phyloP scores from a whole-genome alignment of 2,329 filamentous ascomycete genomes.

The Colletotrichum falcatum region DNA sequence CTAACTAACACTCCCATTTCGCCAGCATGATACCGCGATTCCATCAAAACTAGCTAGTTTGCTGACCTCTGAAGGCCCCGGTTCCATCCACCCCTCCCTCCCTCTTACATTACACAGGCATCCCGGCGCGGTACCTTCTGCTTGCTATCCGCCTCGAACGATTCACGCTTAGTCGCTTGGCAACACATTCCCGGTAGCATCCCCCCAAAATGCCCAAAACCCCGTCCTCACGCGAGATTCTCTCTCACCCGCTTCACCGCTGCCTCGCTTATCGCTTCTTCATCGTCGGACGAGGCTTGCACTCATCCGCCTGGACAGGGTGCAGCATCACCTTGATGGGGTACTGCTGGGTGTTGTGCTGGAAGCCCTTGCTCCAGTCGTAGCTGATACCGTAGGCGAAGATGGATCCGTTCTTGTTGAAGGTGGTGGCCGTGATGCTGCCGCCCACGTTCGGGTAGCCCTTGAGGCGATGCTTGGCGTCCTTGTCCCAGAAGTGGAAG shows the following conservation, averaged over 20 bases:
- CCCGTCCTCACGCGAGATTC: not conserved
- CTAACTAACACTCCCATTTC: slow-evolving; percentile 28
- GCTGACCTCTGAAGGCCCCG: not conserved
- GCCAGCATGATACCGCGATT: slow-evolving; percentile 17
- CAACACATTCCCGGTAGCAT: not conserved
- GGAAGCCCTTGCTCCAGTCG: slow-evolving; percentile 98
- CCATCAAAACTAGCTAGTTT: slow-evolving; percentile 8
- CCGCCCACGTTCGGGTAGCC: slow-evolving; percentile 88
- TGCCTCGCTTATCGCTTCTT: slow-evolving; percentile 66
- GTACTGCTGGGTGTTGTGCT: slow-evolving; percentile 79
- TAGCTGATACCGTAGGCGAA: slow-evolving; percentile 94
- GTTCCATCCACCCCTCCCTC: slow-evolving; percentile 1
- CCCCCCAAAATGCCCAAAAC: not conserved
- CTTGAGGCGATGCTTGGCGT: slow-evolving; percentile 88
- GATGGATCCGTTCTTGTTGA: slow-evolving; percentile 86
- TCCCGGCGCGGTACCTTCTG: not conserved
- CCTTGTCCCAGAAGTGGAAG: slow-evolving; percentile 97
- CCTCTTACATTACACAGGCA: slow-evolving; percentile 17
- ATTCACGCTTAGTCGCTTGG: not conserved
- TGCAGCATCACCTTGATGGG: slow-evolving; percentile 90
- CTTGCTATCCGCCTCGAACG: not conserved
- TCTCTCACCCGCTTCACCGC: not conserved
- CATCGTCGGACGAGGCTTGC: slow-evolving; percentile 69
- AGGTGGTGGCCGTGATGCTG: slow-evolving; percentile 90
- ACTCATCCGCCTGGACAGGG: slow-evolving; percentile 73